Percentiles rank a stretch among this genome's conserved stretches.
These are phyloP conservation scores for Polytrichum commune DNA, from an alignment of 225 moss, liverwort and hornwort genomes.

Conservation along the genomic window DNA sequence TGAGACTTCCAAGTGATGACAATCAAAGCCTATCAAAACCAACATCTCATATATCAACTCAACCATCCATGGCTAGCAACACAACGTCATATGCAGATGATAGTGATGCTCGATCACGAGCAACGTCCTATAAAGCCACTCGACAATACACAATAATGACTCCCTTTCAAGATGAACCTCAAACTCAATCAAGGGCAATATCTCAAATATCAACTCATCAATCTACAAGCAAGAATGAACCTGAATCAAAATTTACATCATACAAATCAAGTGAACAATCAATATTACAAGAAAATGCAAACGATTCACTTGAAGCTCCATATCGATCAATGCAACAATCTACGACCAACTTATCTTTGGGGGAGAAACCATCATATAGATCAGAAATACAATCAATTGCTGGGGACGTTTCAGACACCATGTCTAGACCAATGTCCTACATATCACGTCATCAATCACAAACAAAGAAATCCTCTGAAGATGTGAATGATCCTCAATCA, in stretches of 20 bases:
- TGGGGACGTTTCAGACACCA: too few species aligned
- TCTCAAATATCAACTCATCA: background rate
- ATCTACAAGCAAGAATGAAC: background rate
- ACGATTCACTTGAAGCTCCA: too few species aligned
- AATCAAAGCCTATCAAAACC: background rate
- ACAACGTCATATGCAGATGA: background rate
- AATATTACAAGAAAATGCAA: too few species aligned
- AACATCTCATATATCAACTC: background rate
- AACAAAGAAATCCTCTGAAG: too few species aligned
- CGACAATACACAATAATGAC: background rate
- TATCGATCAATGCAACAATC: too few species aligned
- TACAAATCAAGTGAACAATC: background rate
- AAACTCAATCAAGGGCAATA: background rate
- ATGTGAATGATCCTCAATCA: too few species aligned
- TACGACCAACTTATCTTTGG: too few species aligned
- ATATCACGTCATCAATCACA: too few species aligned
- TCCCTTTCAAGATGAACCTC: background rate
- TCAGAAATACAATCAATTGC: too few species aligned
- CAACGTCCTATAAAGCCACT: conserved; percentile 4
- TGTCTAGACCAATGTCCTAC: too few species aligned
- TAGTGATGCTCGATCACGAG: background rate
- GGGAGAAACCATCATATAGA: too few species aligned
- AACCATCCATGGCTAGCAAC: background rate
- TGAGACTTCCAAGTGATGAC: background rate
- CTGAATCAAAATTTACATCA: background rate